Evolutionary conservation across 2,329 filamentous ascomycete genomes (phyloP).

Genomic region (Ophiostoma ips): DNA sequence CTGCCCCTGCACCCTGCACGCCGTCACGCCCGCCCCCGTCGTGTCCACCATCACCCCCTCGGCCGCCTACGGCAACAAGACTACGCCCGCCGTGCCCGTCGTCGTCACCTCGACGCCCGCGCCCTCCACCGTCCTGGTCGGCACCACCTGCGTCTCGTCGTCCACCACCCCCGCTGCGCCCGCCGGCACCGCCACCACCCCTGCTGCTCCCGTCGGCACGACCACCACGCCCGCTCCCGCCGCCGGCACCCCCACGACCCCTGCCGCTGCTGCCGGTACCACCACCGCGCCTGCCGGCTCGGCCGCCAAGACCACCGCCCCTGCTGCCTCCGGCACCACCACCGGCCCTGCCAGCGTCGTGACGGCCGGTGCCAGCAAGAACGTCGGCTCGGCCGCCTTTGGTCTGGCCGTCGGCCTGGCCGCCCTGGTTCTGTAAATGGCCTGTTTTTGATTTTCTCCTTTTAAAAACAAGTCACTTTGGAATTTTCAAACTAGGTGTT

Average conservation of each 20-base stretch:
- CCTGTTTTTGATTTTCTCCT: not conserved
- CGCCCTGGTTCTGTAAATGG: constrained; percentile 12
- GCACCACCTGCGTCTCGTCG: constrained; percentile 2
- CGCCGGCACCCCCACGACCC: not conserved
- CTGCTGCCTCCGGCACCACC: not conserved
- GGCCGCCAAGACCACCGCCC: not conserved
- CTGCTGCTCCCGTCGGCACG: not conserved
- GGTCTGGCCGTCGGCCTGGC: constrained; percentile 12
- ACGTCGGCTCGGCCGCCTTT: constrained; percentile 8
- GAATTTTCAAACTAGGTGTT: not conserved
- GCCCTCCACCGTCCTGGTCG: constrained; percentile 6
- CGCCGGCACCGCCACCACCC: not conserved
- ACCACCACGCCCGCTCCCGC: not conserved
- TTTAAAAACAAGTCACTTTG: not conserved
- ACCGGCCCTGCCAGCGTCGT: not conserved
- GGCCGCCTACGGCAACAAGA: constrained; percentile 3
- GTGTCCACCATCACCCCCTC: constrained; percentile 1
- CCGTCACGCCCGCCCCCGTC: constrained; percentile 1
- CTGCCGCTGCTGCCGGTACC: not conserved
- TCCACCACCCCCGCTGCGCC: not conserved
- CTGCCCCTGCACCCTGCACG: constrained; percentile 14
- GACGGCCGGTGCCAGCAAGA: constrained; percentile 10
- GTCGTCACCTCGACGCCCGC: constrained; percentile 2
- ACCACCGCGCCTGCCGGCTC: not conserved
- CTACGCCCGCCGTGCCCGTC: not conserved